A percentile compares a stretch with the other conserved stretches of the same genome.
Conservation (phyloP, 108 stramenopile genomes). For the Nitzschia sp. region DNA sequence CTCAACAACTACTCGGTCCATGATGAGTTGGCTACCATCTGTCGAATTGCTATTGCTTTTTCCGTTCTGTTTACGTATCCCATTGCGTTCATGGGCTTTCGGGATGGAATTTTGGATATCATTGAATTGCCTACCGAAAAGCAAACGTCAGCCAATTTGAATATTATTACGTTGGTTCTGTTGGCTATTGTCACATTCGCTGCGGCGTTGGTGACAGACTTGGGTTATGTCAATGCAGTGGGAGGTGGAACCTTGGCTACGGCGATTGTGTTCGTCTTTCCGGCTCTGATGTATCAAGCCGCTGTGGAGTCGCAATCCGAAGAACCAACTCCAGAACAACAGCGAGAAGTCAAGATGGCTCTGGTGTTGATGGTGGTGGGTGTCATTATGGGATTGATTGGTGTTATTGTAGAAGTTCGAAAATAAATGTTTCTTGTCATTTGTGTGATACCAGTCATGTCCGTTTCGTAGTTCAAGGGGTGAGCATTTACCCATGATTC, state of each 20-base stretch:
- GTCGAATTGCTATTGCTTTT: slow-evolving; percentile 69
- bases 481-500: too few relatives aligned
- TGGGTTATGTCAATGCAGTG: slow-evolving; percentile 66
- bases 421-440: too few relatives aligned
- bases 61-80: slow-evolving; percentile 82
- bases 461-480: too few relatives aligned
- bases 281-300: slow-evolving; percentile 70
- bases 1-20: slow-evolving; percentile 80
- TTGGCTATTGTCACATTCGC: slow-evolving; percentile 41
- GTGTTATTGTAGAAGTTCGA: slow-evolving; percentile 15
- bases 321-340: slow-evolving; percentile 3
- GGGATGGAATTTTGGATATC: slow-evolving; percentile 77
- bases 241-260: slow-evolving; percentile 84
- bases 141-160: slow-evolving; percentile 57
- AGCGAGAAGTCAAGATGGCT: slow-evolving; percentile 14
- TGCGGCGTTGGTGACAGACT: slow-evolving; percentile 49
- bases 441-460: too few relatives aligned
- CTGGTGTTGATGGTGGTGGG: slow-evolving; percentile 19
- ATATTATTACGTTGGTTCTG: slow-evolving; percentile 51
- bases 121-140: slow-evolving; percentile 53
- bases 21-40: slow-evolving; percentile 71
- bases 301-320: background rate
- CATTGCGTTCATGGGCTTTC: slow-evolving; percentile 80
- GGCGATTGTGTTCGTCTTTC: slow-evolving; percentile 79
- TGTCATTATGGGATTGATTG: slow-evolving; percentile 21